Evolutionary conservation across 352 stramenopile species (phyloP).

Genomic region (Pythium brachiatum): DNA sequence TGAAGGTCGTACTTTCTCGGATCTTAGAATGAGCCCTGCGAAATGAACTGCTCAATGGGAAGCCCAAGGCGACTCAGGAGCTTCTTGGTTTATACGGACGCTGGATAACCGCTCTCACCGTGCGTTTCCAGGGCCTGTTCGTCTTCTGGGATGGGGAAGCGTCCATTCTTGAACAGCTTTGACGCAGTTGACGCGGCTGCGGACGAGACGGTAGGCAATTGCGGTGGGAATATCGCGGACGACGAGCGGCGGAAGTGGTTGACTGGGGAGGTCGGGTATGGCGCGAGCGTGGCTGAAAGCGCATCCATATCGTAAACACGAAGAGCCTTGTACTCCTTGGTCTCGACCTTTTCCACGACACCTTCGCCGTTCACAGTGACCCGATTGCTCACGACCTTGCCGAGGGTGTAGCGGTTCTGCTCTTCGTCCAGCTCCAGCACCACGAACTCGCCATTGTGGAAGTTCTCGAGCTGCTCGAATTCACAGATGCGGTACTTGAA

Average conservation of each 20-base stretch:
- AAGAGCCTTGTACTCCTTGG: constrained; percentile 45
- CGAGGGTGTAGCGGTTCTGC: constrained; percentile 55
- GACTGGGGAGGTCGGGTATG: constrained; percentile 58
- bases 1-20: background rate
- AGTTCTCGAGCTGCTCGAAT: constrained; percentile 85
- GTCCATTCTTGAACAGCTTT: background rate
- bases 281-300: constrained; percentile 41
- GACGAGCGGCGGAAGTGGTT: constrained; percentile 63
- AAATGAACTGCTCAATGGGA: no score
- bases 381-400: constrained; percentile 64
- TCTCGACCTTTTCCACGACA: constrained; percentile 30
- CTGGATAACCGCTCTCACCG: no score
- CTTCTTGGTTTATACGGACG: no score
- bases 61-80: no score
- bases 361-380: constrained; percentile 49
- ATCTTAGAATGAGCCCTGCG: no score
- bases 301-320: constrained; percentile 48
- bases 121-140: background rate
- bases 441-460: constrained; percentile 82
- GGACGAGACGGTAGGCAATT: constrained; percentile 10
- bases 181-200: background rate
- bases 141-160: constrained; percentile 19
- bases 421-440: constrained; percentile 75
- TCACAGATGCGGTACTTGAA: constrained; percentile 87
- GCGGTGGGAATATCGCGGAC: constrained; percentile 29